Percentiles rank a stretch among this genome's conserved stretches.
These are phyloP conservation scores for Diaporthe nobilis DNA, from an alignment of 2,329 filamentous ascomycete species.

Conservation along the genomic window DNA sequence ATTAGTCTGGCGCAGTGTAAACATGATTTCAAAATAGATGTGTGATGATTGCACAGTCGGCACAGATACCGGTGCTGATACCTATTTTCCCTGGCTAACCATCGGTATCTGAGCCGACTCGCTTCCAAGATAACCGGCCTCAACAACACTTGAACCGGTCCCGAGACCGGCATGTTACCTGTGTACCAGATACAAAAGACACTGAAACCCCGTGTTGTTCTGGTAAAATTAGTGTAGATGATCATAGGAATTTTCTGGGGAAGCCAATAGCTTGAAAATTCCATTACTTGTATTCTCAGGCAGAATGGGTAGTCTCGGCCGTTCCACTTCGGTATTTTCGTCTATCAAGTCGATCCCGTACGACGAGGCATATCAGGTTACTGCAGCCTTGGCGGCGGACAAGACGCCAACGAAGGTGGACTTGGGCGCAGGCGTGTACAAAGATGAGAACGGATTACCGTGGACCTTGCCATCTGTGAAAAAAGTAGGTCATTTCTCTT, in stretches of 20 bases:
- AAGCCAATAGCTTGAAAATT: neutral
- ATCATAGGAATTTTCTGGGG: neutral
- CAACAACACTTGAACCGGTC: neutral
- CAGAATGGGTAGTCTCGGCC: constrained; percentile 1
- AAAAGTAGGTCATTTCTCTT: constrained; percentile 45
- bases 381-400: constrained; percentile 43
- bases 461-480: constrained; percentile 55
- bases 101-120: neutral
- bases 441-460: constrained; percentile 52
- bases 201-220: neutral
- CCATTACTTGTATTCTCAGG: neutral
- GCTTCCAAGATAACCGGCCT: neutral
- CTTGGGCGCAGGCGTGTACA: constrained; percentile 56
- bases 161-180: neutral
- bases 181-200: neutral
- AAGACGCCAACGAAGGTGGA: constrained; percentile 53
- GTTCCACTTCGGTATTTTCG: constrained; percentile 31
- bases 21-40: neutral
- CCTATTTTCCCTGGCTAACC: neutral
- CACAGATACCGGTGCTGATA: neutral
- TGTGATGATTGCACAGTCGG: neutral
- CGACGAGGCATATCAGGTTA: constrained; percentile 33
- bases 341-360: constrained; percentile 28
- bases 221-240: neutral
- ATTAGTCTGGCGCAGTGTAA: neutral